These are phyloP conservation scores for Epichloe sp. DNA, from an alignment of 2,329 filamentous ascomycete genomes.

Conservation along the genomic window DNA sequence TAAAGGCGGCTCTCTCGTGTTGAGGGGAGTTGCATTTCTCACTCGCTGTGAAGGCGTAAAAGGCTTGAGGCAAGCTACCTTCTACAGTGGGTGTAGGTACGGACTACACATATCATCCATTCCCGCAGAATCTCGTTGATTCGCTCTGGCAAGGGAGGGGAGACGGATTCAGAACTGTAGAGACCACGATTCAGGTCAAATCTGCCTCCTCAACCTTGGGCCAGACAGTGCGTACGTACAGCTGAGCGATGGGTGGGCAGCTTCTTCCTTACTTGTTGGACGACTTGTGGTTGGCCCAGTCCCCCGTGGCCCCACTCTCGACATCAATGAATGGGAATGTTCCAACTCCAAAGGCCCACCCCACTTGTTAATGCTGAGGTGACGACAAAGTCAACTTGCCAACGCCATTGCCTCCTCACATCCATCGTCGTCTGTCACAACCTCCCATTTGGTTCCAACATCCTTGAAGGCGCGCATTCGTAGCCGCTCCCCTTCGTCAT, in stretches of 20 bases:
- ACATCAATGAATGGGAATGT: too few species aligned
- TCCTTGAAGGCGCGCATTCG: conserved; percentile 9
- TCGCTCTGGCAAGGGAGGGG: not conserved
- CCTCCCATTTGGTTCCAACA: not conserved
- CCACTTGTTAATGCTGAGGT: conserved; percentile 5
- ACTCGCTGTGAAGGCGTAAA: not conserved
- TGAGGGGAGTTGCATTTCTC: too few species aligned
- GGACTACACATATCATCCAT: not conserved
- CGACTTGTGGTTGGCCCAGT: too few species aligned
- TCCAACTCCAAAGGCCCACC: conserved; percentile 2
- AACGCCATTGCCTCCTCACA: conserved; percentile 1
- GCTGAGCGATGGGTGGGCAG: too few species aligned
- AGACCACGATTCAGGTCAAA: not conserved
- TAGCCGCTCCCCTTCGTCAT: conserved; percentile 36
- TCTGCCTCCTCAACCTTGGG: not conserved
- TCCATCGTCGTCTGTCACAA: conserved; percentile 2
- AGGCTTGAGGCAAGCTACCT: not conserved
- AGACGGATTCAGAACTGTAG: not conserved
- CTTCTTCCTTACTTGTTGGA: too few species aligned
- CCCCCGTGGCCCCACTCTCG: not conserved
- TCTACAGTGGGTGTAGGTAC: not conserved
- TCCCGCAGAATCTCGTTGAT: not conserved
- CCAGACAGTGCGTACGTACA: too few species aligned
- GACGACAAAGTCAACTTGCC: conserved; percentile 6
- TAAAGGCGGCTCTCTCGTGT: too few species aligned